phyloP scores from a whole-genome alignment of 2,329 filamentous ascomycete genomes.

The Colletotrichum tamarilloi region DNA sequence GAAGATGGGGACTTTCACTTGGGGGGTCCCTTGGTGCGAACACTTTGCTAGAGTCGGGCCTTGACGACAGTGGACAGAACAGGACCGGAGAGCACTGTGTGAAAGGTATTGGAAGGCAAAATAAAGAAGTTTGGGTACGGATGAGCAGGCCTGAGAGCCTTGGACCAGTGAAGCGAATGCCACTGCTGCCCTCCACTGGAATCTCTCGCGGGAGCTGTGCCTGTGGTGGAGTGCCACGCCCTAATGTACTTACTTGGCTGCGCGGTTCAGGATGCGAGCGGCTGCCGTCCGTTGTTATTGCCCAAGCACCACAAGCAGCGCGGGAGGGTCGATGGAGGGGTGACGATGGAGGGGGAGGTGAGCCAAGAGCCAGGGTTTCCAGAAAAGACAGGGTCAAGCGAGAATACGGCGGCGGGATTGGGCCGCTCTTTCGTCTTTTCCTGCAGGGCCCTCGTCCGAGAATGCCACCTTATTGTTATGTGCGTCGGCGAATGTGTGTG shows the following conservation, averaged over 20 bases:
- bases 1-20: not conserved
- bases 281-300: slow-evolving; percentile 10
- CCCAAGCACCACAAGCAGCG: not conserved
- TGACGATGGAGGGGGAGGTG: slow-evolving; percentile 16
- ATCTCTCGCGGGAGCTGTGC: not conserved
- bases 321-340: slow-evolving; percentile 23
- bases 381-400: slow-evolving; percentile 31
- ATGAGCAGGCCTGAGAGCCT: not conserved
- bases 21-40: not conserved
- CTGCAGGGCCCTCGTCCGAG: slow-evolving; percentile 28
- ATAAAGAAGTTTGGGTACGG: not conserved
- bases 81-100: not conserved
- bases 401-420: slow-evolving; percentile 23
- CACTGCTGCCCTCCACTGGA: not conserved
- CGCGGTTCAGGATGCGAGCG: not conserved
- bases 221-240: not conserved
- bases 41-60: not conserved
- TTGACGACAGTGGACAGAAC: not conserved
- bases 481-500: not conserved
- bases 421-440: slow-evolving; percentile 12
- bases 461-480: not conserved
- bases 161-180: not conserved
- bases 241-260: not conserved
- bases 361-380: slow-evolving; percentile 7
- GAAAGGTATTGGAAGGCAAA: too few species aligned